phyloP scores from a whole-genome alignment of 345 rosid genomes.

The Hypericum perforatum region DNA sequence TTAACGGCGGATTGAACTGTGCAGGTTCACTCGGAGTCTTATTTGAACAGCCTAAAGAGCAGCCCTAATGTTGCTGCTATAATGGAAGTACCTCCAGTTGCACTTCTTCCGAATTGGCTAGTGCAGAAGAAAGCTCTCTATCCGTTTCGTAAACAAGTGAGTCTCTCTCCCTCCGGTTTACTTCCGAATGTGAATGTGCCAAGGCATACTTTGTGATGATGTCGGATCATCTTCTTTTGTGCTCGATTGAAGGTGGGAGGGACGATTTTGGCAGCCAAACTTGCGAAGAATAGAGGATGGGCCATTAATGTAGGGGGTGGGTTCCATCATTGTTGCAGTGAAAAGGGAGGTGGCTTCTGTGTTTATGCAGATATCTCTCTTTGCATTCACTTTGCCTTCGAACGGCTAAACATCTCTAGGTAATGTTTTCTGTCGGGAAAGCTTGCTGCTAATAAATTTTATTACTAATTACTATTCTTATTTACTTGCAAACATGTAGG shows the following conservation, averaged over 20 bases:
- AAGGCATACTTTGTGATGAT: neutral
- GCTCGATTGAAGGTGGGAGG: constrained; percentile 66
- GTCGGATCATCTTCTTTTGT: neutral
- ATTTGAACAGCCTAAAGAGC: constrained; percentile 66
- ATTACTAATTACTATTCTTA: constrained; percentile 6
- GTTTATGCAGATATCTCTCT: constrained; percentile 89
- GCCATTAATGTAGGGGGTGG: constrained; percentile 96
- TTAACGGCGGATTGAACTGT: neutral
- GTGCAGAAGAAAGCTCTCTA: constrained; percentile 69
- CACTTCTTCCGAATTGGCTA: constrained; percentile 63
- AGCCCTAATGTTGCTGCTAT: constrained; percentile 69
- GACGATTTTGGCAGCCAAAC: constrained; percentile 78
- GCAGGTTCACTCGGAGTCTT: constrained; percentile 73
- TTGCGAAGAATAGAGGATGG: constrained; percentile 86
- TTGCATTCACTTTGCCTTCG: constrained; percentile 72
- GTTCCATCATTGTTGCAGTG: constrained; percentile 86
- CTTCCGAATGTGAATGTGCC: neutral
- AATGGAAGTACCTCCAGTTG: constrained; percentile 86
- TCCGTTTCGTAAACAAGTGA: constrained; percentile 79
- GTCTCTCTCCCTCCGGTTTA: neutral
- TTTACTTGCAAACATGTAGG: constrained; percentile 31
- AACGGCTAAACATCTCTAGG: constrained; percentile 61
- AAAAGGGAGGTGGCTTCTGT: constrained; percentile 85
- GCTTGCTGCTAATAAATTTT: constrained; percentile 1
- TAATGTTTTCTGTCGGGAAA: constrained; percentile 9